Base-by-base conservation (phyloP, 2,329 filamentous ascomycete genomes). In the Pseudogymnoascus sp. region DNA sequence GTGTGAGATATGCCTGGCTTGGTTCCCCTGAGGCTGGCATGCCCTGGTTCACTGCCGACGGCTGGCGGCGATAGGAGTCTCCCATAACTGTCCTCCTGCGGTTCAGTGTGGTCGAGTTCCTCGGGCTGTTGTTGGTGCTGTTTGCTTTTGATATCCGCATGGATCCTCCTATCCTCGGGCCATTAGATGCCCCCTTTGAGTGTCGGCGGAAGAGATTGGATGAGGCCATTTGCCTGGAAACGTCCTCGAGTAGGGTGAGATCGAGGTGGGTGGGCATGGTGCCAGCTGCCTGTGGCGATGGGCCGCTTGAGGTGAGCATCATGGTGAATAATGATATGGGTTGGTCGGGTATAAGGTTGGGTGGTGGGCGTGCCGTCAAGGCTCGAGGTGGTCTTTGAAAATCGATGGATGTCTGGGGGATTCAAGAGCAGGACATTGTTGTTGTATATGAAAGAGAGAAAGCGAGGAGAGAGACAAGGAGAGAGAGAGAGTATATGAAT, bases 121-220 rank as follows among this genome's bases (percentile, higher is more conserved):
- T 80, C 13, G 87, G 88, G 73, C 88, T 90, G 75, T 84, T 89
- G 78, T 80, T 89, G 67, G 86, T 82, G 74, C 87, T 89, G 67
- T 77, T 82, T 13, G 87, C 85, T 74, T 90, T 90, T 63, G 76
- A 76, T 40, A 90, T 78, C 65, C 87, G 81, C 82, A 84, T 86
- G 64, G 77, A 76, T 65, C 76, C 77, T 68, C 76, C 78, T 60
- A 74, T 75, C 70, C 78, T 80, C 73, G 80, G 81, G 67, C 80
- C 78, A 67, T 77, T 80, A 8, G 81, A 80, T n/a, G n/a, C n/a
- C 23, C 77, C 74, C 66, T 80, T 78, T 21, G 83, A 83, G 66
- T 78, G 75, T 65, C 79, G 28, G 53, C 81, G 78, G 40, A 77
- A 73, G 28, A 78, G 73, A 64, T 81, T 79, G 36, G 79, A 78